Conservation (phyloP, 306 rosid species). For the Cucumis melo region DNA sequence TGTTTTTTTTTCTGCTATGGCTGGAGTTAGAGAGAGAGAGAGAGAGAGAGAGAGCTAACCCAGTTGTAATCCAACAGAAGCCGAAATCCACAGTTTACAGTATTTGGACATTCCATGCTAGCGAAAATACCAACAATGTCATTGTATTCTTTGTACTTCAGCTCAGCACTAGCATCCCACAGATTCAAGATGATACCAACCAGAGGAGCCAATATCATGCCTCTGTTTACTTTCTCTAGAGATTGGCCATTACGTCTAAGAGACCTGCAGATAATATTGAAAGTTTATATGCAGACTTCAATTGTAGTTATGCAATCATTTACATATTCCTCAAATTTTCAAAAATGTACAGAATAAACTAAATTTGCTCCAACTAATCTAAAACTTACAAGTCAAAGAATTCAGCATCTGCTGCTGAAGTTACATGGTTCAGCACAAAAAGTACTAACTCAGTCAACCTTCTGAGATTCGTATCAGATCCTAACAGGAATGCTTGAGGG, state of each 20-base stretch:
- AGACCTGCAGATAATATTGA: conserved; percentile 35
- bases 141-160: conserved; percentile 41
- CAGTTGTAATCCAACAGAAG: conserved; percentile 76
- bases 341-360: background rate
- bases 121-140: conserved; percentile 72
- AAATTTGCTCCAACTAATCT: background rate
- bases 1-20: no score
- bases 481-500: conserved; percentile 83
- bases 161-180: conserved; percentile 53
- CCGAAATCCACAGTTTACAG: conserved; percentile 71
- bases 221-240: conserved; percentile 68
- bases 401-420: conserved; percentile 73
- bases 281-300: background rate
- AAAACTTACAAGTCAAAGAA: conserved; percentile 83
- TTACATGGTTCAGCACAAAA: conserved; percentile 70
- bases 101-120: conserved; percentile 81
- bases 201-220: conserved; percentile 93
- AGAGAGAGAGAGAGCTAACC: conserved; percentile 36
- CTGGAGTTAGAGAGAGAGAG: background rate
- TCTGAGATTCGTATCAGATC: conserved; percentile 77
- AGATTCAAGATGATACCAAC: conserved; percentile 77
- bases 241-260: conserved; percentile 68
- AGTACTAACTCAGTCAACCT: conserved; percentile 86
- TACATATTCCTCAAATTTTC: background rate
- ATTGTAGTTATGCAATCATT: background rate